These are phyloP conservation scores for Claviceps sp. DNA, from an alignment of 2,329 filamentous ascomycete genomes.

Conservation along the genomic window DNA sequence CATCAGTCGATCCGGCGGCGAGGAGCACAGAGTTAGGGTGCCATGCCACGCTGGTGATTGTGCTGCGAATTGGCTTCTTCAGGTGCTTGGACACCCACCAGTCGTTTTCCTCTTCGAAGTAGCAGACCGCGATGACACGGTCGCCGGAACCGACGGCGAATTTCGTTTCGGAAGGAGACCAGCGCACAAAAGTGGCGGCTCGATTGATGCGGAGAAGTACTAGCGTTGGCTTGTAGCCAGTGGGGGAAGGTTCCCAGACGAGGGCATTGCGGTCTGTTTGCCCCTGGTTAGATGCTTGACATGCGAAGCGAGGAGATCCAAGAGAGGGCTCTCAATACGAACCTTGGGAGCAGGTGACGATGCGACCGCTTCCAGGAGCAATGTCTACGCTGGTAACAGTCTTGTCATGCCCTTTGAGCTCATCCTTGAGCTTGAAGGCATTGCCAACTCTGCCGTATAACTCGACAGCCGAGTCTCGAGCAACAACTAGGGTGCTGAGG, in stretches of 20 bases:
- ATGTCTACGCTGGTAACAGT: slow-evolving; percentile 94
- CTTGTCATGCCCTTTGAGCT: slow-evolving; percentile 94
- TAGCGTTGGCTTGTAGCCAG: slow-evolving; percentile 91
- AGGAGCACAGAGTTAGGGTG: slow-evolving; percentile 95
- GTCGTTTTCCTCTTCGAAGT: slow-evolving; percentile 98
- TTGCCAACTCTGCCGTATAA: slow-evolving; percentile 64
- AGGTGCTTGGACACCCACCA: slow-evolving; percentile 99
- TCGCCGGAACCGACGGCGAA: slow-evolving; percentile 96
- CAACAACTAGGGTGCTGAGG: slow-evolving; percentile 75
- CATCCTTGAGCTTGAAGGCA: slow-evolving; percentile 74
- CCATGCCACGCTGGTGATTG: slow-evolving; percentile 89
- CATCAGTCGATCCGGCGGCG: slow-evolving; percentile 92
- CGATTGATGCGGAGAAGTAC: slow-evolving; percentile 95
- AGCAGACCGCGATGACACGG: slow-evolving; percentile 89
- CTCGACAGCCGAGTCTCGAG: slow-evolving; percentile 80
- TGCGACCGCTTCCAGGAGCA: slow-evolving; percentile 77
- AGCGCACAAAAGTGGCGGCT: slow-evolving; percentile 90
- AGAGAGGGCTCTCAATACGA: slow-evolving; percentile 8
- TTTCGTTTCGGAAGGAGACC: slow-evolving; percentile 93
- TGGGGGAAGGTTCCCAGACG: slow-evolving; percentile 89
- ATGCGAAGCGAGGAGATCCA: neutral
- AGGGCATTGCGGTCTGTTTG: slow-evolving; percentile 80
- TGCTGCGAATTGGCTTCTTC: slow-evolving; percentile 97
- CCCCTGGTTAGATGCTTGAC: neutral
- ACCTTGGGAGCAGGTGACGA: slow-evolving; percentile 97